phyloP scores from a whole-genome alignment of 2,329 filamentous ascomycete genomes.

The Aspergillus alliaceus region DNA sequence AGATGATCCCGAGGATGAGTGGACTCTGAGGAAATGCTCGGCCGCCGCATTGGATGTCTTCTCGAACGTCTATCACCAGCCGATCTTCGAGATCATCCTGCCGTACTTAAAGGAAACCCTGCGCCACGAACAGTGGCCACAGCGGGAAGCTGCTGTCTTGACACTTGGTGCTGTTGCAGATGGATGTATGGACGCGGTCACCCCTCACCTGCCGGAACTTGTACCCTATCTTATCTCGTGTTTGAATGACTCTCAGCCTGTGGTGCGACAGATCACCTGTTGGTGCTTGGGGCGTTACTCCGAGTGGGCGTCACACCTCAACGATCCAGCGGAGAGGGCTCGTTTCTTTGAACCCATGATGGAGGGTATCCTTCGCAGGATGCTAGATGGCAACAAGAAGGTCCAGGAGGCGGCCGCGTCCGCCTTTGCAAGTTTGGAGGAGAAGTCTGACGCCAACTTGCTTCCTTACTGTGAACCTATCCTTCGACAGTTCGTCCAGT shows the following conservation, averaged over 20 bases:
- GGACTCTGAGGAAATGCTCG: slow-evolving; percentile 96
- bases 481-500: slow-evolving; percentile 85
- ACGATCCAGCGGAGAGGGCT: slow-evolving; percentile 65
- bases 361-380: slow-evolving; percentile 89
- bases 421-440: slow-evolving; percentile 92
- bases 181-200: slow-evolving; percentile 86
- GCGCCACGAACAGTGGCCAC: slow-evolving; percentile 83
- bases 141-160: slow-evolving; percentile 89
- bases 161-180: slow-evolving; percentile 93
- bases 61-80: slow-evolving; percentile 81
- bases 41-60: slow-evolving; percentile 94
- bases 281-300: slow-evolving; percentile 97
- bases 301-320: slow-evolving; percentile 79
- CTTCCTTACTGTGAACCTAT: slow-evolving; percentile 87
- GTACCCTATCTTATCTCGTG: slow-evolving; percentile 87
- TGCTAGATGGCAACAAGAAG: slow-evolving; percentile 97
- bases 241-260: slow-evolving; percentile 79
- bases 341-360: slow-evolving; percentile 93
- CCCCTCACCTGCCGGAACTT: slow-evolving; percentile 85
- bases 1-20: slow-evolving; percentile 80
- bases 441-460: slow-evolving; percentile 79
- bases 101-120: slow-evolving; percentile 91
- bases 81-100: slow-evolving; percentile 87
- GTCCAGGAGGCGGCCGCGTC: slow-evolving; percentile 96
- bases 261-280: slow-evolving; percentile 95